Base-by-base conservation (phyloP, 139 green algal species). In the Dunaliella sp. region DNA sequence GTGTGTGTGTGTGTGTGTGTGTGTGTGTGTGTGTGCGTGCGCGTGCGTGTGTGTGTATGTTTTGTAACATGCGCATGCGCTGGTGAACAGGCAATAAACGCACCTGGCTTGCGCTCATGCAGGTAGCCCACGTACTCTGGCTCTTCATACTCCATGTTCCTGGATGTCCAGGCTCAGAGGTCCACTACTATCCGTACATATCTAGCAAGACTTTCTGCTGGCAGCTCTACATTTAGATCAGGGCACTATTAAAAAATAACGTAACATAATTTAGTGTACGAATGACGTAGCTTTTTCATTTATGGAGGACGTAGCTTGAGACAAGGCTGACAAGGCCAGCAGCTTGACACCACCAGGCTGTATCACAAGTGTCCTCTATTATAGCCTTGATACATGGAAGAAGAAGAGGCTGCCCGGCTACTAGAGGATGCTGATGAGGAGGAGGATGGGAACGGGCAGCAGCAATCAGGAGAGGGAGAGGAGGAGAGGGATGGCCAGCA, bases 401-500 rank as follows among this genome's bases (percentile, higher is more conserved):
- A 81, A n/a, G 83, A 81, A 21, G 83, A 81, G 36, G 83, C 65
- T 38, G 83, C 25, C 16, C n/a, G 36, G 38, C 38, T 3, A n/a
- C 22, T 31, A 16, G 72, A 81, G 28, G 83, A 86, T 35, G 83
- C 35, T 58, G 83, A 81, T 21, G 83, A 81, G 1, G 83, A 37
- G 1, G 83, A 72, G 35, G 31, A 58, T 1, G 81, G n/a, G 81
- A 24, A 38, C n/a, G 81, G 16, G 16, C n/a, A 58, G 16, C 59
- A 86, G 12, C n/a, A 1, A n/a, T 35, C 1, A 81, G 36, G 89
- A 33, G 90, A 92, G 85, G 89, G 90, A 22, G 88, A 90, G 22
- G 84, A 88, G 32, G 91, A 91, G 21, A n/a, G n/a, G n/a, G 90
- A 86, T 30, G 83, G 86, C 32, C 87, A 92, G 38, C 87, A 88